Conservation (phyloP, 176 grass and related monocot species). For the Bromus sterilis region DNA sequence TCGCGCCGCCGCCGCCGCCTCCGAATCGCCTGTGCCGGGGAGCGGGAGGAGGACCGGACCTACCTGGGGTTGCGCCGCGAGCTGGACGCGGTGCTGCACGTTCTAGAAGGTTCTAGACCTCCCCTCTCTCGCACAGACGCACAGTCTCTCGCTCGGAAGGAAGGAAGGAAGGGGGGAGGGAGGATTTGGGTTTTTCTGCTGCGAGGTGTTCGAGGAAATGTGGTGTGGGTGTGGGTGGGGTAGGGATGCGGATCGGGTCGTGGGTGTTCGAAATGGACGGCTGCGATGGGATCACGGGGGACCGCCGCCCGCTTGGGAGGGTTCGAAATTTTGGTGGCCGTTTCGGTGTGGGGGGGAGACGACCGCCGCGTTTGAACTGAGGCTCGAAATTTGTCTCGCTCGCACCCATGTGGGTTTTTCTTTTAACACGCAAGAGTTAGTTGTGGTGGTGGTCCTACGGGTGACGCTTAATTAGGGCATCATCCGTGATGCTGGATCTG, state of each 20-base stretch:
- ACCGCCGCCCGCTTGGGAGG: conserved; percentile 1
- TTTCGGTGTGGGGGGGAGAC: not conserved
- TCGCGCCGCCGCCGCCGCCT: not conserved
- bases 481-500: not conserved
- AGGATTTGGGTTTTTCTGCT: not conserved
- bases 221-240: not conserved
- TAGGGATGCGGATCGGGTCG: conserved; percentile 23
- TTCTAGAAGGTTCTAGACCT: conserved; percentile 33
- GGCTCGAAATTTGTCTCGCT: not conserved
- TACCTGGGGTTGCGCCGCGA: not conserved
- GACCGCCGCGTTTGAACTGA: not conserved
- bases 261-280: conserved; percentile 34
- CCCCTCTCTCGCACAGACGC: not conserved
- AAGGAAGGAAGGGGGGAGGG: not conserved
- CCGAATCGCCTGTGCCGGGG: not conserved
- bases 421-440: no score
- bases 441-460: not conserved
- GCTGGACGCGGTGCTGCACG: not conserved
- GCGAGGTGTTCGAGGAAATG: not conserved
- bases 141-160: not conserved
- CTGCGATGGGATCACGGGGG: not conserved
- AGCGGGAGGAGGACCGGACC: not conserved
- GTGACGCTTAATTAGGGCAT: not conserved
- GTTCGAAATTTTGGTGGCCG: conserved; percentile 28
- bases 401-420: not conserved